phyloP scores from a whole-genome alignment of 768 basidiomycete genomes.

The Mycena olivaceomarginata region DNA sequence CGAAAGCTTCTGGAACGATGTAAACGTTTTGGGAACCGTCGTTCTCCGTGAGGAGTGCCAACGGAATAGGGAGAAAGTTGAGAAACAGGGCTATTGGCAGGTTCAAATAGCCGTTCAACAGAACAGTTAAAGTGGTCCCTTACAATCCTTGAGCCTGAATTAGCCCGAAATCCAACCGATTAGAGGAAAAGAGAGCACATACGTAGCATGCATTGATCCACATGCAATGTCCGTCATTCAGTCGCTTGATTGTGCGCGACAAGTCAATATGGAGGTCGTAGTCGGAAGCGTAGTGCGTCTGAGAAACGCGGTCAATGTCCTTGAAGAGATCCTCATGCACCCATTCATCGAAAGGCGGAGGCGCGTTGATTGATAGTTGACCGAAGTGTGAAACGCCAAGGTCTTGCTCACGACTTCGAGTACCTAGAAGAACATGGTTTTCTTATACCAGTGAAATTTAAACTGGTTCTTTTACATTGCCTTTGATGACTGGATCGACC shows the following conservation, averaged over 20 bases:
- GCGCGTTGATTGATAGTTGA: conserved; percentile 76
- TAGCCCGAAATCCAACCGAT: not conserved
- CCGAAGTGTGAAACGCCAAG: conserved; percentile 76
- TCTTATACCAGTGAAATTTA: not conserved
- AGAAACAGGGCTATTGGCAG: conserved; percentile 50
- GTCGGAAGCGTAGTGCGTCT: conserved; percentile 67
- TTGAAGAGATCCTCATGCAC: conserved; percentile 75
- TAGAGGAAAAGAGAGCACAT: conserved; percentile 50
- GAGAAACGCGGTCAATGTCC: conserved; percentile 69
- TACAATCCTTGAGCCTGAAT: conserved; percentile 29
- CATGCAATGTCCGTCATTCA: conserved; percentile 77
- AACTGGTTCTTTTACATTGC: conserved; percentile 62
- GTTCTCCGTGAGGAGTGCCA: conserved; percentile 66
- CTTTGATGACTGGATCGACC: conserved; percentile 66
- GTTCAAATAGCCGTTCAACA: not conserved
- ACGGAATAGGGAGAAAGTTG: conserved; percentile 71
- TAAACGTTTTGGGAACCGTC: conserved; percentile 68
- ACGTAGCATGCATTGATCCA: conserved; percentile 76
- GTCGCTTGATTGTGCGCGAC: conserved; percentile 70
- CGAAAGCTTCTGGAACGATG: conserved; percentile 73
- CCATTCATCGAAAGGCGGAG: conserved; percentile 70
- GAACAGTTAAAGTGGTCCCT: not conserved
- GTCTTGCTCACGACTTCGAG: conserved; percentile 77
- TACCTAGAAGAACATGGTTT: conserved; percentile 52
- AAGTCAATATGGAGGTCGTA: conserved; percentile 75